Evolutionary conservation across 345 rosid species (phyloP).

Genomic region (Bretschneidera sinensis): DNA sequence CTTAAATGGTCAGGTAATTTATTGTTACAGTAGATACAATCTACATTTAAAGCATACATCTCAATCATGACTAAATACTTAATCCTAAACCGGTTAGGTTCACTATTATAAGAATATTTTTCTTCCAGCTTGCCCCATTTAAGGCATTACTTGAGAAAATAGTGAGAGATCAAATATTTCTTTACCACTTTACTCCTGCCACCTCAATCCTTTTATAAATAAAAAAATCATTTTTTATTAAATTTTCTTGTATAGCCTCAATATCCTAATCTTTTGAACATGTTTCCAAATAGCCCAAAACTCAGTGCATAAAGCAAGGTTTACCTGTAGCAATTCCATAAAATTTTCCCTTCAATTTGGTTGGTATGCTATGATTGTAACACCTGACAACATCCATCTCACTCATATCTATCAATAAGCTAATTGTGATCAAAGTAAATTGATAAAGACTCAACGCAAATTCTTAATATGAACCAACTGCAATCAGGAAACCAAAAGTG

Average conservation of each 20-base stretch:
- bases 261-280: too few relatives aligned
- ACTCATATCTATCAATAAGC: too few relatives aligned
- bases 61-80: neutral
- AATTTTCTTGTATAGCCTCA: neutral
- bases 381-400: neutral
- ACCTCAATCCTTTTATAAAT: neutral
- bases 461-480: neutral
- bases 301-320: neutral
- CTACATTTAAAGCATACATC: neutral
- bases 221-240: too few relatives aligned
- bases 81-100: neutral
- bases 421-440: neutral
- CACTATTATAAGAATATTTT: neutral
- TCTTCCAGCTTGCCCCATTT: neutral
- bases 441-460: neutral
- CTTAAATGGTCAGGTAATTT: neutral
- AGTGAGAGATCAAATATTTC: neutral
- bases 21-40: neutral
- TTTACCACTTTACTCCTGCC: neutral
- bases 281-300: neutral
- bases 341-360: neutral
- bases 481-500: neutral
- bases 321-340: neutral
- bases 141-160: neutral
- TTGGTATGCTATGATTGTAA: too few relatives aligned